Percentiles rank a stretch among this genome's conserved stretches.
phyloP scores from a whole-genome alignment of 176 grass and related monocot species.

The Chloris gayana region DNA sequence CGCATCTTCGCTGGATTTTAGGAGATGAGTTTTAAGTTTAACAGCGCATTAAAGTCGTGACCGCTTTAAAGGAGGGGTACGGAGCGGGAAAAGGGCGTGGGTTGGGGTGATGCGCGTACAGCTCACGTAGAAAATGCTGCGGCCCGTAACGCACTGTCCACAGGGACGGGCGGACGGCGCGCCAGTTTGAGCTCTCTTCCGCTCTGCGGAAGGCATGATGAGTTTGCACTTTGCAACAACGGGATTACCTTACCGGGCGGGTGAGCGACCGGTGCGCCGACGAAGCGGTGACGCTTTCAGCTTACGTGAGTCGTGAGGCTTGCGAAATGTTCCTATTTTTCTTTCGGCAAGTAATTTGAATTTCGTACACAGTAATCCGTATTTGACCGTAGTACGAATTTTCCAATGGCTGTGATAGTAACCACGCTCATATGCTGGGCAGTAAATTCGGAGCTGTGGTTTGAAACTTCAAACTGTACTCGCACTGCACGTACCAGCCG shows the following conservation, averaged over 20 bases:
- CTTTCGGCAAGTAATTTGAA: not conserved
- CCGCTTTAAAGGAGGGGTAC: conserved; percentile 35
- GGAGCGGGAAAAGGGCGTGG: conserved; percentile 9
- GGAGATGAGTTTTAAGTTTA: not conserved
- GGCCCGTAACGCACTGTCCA: not conserved
- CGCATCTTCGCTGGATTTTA: not conserved
- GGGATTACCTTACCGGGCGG: too few species aligned
- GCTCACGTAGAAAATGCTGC: conserved; percentile 16
- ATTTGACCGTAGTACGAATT: not conserved
- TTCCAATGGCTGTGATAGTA: too few species aligned
- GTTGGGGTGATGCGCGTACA: not conserved
- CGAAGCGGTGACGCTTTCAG: not conserved
- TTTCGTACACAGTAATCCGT: too few species aligned
- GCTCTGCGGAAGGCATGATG: too few species aligned
- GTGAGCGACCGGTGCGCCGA: too few species aligned
- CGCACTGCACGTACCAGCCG: not conserved
- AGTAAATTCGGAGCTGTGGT: too few species aligned
- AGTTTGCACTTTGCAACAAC: too few species aligned
- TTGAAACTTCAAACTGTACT: not conserved
- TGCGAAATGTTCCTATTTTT: too few species aligned
- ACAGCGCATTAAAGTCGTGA: conserved; percentile 39
- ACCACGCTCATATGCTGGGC: too few species aligned
- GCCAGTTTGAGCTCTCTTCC: too few species aligned
- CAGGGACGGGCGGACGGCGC: not conserved
- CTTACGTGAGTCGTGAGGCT: too few species aligned